These are phyloP conservation scores for Linnemannia schmuckeri DNA, from an alignment of 192 early-diverging fungal species.

Conservation along the genomic window DNA sequence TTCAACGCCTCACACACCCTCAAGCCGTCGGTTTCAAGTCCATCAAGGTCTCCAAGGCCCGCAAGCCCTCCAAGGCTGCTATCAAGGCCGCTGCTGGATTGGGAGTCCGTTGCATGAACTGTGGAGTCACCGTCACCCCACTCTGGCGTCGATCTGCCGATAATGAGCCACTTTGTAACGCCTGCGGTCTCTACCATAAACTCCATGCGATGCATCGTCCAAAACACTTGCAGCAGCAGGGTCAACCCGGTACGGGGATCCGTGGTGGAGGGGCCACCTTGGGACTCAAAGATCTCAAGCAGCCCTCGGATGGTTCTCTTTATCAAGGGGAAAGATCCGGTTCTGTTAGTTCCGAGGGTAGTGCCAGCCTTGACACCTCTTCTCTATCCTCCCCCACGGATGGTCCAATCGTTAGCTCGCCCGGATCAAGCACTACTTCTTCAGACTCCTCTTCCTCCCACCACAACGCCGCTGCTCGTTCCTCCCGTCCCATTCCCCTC, in stretches of 20 bases:
- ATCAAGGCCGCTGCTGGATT: slow-evolving; percentile 32
- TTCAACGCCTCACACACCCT: background rate
- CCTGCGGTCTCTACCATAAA: slow-evolving; percentile 90
- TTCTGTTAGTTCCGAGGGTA: background rate
- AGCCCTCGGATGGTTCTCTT: background rate
- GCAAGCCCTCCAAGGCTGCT: slow-evolving; percentile 35
- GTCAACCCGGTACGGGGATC: background rate
- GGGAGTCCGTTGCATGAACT: slow-evolving; percentile 70
- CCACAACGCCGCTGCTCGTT: background rate
- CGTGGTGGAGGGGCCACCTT: background rate
- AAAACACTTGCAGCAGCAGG: slow-evolving; percentile 45
- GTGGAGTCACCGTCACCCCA: slow-evolving; percentile 87
- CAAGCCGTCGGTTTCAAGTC: background rate
- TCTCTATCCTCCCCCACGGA: background rate
- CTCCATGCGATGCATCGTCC: slow-evolving; percentile 45
- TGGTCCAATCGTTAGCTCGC: background rate
- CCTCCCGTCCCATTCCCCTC: too few relatives aligned
- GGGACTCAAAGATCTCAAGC: background rate
- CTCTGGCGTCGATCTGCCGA: slow-evolving; percentile 93
- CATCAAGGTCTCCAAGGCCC: slow-evolving; percentile 69
- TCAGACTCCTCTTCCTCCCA: background rate
- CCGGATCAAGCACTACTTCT: background rate
- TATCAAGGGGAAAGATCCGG: background rate
- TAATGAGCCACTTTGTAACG: slow-evolving; percentile 94
- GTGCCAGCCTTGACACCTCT: background rate